These are phyloP conservation scores for Xylariales sp. DNA, from an alignment of 2,329 filamentous ascomycete genomes.

Conservation along the genomic window DNA sequence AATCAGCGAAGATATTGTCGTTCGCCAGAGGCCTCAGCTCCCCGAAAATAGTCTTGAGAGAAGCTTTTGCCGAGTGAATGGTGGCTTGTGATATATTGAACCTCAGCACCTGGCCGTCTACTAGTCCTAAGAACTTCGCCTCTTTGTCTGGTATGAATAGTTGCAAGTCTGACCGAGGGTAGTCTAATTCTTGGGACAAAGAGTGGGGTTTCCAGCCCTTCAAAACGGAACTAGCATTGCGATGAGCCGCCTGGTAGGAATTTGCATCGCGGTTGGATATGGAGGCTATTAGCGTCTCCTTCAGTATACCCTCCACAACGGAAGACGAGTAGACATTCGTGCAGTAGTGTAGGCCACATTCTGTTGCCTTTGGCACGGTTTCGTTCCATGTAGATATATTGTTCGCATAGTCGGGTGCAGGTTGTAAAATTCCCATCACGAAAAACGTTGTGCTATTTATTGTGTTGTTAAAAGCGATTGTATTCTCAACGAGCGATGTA, in stretches of 20 bases:
- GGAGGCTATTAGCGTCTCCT: not conserved
- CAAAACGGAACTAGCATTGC: not conserved
- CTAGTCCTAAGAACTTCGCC: not conserved
- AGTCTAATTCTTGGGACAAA: not conserved
- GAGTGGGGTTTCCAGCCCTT: not conserved
- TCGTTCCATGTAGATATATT: no score
- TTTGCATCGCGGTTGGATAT: not conserved
- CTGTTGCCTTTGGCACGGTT: no score
- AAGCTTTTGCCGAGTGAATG: not conserved
- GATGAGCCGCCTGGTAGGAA: no score
- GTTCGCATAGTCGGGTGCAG: no score
- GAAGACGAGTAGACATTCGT: conserved; percentile 2
- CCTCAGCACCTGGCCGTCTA: not conserved
- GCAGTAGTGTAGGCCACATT: conserved; percentile 2
- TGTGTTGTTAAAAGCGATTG: no score
- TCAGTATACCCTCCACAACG: not conserved
- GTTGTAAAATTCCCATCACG: no score
- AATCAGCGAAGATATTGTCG: no score
- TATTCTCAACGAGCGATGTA: no score
- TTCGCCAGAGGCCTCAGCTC: no score
- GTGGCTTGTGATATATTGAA: conserved; percentile 15
- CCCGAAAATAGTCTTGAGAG: not conserved
- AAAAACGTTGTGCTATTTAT: no score
- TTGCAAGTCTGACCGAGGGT: not conserved
- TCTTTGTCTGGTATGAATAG: conserved; percentile 6